A percentile compares a stretch with the other conserved stretches of the same genome.
phyloP scores from a whole-genome alignment of 2,329 filamentous ascomycete species.

The Cadophora gregata region DNA sequence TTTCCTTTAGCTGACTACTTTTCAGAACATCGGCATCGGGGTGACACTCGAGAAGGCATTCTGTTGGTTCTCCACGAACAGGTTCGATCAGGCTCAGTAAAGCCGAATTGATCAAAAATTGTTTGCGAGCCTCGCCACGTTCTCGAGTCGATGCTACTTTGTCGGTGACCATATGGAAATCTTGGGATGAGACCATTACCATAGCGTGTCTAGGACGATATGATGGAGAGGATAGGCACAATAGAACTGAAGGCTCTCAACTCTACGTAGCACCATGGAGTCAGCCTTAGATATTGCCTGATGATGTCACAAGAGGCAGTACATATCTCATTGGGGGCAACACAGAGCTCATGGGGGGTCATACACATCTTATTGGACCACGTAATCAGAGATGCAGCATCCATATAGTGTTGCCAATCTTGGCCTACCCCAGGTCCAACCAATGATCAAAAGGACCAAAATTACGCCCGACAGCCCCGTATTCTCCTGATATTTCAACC shows the following conservation, averaged over 20 bases:
- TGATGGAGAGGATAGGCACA: slow-evolving; percentile 13
- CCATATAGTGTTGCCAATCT: slow-evolving; percentile 15
- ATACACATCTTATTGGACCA: slow-evolving; percentile 17
- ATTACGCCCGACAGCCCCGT: slow-evolving; percentile 9
- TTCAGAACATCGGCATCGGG: slow-evolving; percentile 10
- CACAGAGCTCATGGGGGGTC: slow-evolving; percentile 10
- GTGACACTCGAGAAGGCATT: slow-evolving; percentile 12
- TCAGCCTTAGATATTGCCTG: slow-evolving; percentile 9
- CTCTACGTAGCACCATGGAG: slow-evolving; percentile 14
- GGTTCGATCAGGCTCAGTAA: slow-evolving; percentile 17
- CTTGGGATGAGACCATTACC: slow-evolving; percentile 14
- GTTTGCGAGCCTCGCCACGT: slow-evolving; percentile 12
- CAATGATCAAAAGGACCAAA: slow-evolving; percentile 10
- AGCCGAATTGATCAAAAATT: slow-evolving; percentile 15
- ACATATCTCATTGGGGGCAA: slow-evolving; percentile 13
- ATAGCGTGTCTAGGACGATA: slow-evolving; percentile 12
- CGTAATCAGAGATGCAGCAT: slow-evolving; percentile 16
- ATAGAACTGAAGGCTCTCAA: slow-evolving; percentile 13
- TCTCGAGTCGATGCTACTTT: slow-evolving; percentile 16
- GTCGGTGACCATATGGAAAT: slow-evolving; percentile 14
- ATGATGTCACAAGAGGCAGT: slow-evolving; percentile 15
- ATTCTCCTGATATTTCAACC: slow-evolving; percentile 13
- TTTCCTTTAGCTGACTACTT: slow-evolving; percentile 16
- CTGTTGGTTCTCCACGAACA: slow-evolving; percentile 17
- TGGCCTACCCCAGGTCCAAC: slow-evolving; percentile 2